Evolutionary conservation across 2,329 filamentous ascomycete genomes (phyloP).

Genomic region (Dactylellina cionopaga): DNA sequence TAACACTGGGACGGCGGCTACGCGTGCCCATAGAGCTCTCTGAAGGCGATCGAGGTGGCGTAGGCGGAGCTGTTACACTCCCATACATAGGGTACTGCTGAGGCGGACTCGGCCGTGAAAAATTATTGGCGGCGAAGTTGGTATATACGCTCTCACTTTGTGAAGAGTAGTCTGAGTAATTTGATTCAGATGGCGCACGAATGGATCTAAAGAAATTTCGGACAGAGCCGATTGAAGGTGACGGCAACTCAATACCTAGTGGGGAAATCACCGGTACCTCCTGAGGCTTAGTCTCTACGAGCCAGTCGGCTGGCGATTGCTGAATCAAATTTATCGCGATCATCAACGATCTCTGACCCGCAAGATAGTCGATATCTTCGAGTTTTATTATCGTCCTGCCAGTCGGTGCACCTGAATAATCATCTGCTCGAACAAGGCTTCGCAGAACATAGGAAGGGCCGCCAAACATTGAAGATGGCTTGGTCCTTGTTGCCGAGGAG

Average conservation of each 20-base stretch:
- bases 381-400: constrained; percentile 31
- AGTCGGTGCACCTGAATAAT: constrained; percentile 23
- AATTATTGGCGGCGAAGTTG: constrained; percentile 9
- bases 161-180: constrained; percentile 15
- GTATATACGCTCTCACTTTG: constrained; percentile 2
- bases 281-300: constrained; percentile 16
- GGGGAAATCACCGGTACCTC: neutral
- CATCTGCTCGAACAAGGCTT: constrained; percentile 46
- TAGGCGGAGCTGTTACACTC: constrained; percentile 19
- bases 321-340: constrained; percentile 50
- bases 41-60: constrained; percentile 42
- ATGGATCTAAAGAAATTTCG: constrained; percentile 37
- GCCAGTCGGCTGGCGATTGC: constrained; percentile 47
- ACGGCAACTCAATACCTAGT: constrained; percentile 16
- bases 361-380: constrained; percentile 47
- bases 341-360: constrained; percentile 47
- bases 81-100: constrained; percentile 32
- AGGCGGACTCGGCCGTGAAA: constrained; percentile 25
- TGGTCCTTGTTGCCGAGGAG: constrained; percentile 44
- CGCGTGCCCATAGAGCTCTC: constrained; percentile 15
- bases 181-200: constrained; percentile 23
- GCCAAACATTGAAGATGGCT: constrained; percentile 42
- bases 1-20: constrained; percentile 29
- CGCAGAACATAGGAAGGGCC: constrained; percentile 44
- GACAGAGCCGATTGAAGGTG: constrained; percentile 7